These are phyloP conservation scores for Dendrocalamus sinicus DNA, from an alignment of 176 grass and related monocot species.

Conservation along the genomic window DNA sequence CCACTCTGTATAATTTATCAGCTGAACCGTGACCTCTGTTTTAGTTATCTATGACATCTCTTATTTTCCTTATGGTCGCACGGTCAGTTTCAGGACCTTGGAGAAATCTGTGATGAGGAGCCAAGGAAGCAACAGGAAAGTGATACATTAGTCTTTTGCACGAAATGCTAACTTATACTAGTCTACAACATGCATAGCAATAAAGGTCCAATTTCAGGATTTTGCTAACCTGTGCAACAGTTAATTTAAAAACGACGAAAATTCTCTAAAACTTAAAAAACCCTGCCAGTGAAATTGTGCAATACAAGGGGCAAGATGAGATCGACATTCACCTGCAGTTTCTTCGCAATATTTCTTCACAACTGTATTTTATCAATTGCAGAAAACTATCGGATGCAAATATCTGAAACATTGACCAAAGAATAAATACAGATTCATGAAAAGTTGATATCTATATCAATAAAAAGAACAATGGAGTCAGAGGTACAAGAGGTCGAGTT, in stretches of 20 bases:
- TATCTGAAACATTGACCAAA: constrained; percentile 58
- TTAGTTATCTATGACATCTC: neutral
- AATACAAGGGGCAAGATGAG: neutral
- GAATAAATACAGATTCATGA: neutral
- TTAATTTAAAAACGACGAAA: constrained; percentile 1
- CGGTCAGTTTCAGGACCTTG: no score
- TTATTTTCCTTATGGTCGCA: no score
- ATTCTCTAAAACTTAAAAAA: neutral
- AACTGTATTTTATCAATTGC: constrained; percentile 76
- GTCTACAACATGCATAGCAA: constrained; percentile 11
- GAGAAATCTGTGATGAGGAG: constrained; percentile 38
- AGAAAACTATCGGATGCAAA: constrained; percentile 91
- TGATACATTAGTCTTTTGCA: constrained; percentile 10
- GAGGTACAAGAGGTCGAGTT: neutral
- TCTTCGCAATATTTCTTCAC: constrained; percentile 90
- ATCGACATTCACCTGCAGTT: constrained; percentile 72
- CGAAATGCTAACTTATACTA: neutral
- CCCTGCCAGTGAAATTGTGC: neutral
- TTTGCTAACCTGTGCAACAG: neutral
- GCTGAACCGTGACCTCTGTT: constrained; percentile 83
- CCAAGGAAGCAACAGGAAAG: constrained; percentile 12
- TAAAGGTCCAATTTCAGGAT: constrained; percentile 12
- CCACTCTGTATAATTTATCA: constrained; percentile 95
- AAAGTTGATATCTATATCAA: neutral
- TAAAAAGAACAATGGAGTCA: neutral